A percentile compares a stretch with the other conserved stretches of the same genome.
Evolutionary conservation across 2,329 filamentous ascomycete species (phyloP).

Genomic region (Scytalidium sp.): DNA sequence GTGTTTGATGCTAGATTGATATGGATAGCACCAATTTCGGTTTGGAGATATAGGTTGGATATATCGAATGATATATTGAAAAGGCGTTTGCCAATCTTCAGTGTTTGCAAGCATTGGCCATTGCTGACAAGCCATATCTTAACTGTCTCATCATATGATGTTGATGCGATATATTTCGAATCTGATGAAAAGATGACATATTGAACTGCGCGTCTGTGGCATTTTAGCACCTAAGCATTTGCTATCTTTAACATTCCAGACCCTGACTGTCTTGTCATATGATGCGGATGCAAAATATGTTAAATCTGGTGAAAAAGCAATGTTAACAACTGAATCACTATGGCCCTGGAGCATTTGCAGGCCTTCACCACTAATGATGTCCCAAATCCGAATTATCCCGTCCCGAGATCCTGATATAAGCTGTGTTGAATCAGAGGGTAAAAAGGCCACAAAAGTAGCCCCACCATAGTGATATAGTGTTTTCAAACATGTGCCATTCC

Average conservation of each 20-base stretch:
- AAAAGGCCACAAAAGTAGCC: not conserved
- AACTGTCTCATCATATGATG: conserved; percentile 84
- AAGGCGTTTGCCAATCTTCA: conserved; percentile 7
- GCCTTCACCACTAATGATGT: not conserved
- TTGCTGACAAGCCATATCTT: conserved; percentile 87
- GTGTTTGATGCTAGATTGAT: no score
- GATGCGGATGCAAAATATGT: conserved; percentile 2
- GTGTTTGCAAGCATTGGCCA: conserved; percentile 80
- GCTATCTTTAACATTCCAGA: conserved; percentile 81
- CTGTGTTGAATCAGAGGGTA: not conserved
- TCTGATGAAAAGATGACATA: not conserved
- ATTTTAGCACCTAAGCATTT: no score
- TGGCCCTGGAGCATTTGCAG: conserved; percentile 14
- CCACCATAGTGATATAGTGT: conserved; percentile 11
- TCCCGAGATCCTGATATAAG: conserved; percentile 7
- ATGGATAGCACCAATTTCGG: not conserved
- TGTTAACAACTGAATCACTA: not conserved
- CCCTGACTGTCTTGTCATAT: conserved; percentile 74
- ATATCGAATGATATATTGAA: no score
- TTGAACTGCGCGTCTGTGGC: not conserved
- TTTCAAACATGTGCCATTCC: conserved; percentile 6
- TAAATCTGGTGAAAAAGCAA: conserved; percentile 8
- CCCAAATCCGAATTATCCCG: conserved; percentile 3
- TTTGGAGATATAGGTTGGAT: conserved; percentile 1
- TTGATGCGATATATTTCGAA: conserved; percentile 47